Base-by-base conservation (phyloP, 139 green algal species). In the Chlorella sp. region DNA sequence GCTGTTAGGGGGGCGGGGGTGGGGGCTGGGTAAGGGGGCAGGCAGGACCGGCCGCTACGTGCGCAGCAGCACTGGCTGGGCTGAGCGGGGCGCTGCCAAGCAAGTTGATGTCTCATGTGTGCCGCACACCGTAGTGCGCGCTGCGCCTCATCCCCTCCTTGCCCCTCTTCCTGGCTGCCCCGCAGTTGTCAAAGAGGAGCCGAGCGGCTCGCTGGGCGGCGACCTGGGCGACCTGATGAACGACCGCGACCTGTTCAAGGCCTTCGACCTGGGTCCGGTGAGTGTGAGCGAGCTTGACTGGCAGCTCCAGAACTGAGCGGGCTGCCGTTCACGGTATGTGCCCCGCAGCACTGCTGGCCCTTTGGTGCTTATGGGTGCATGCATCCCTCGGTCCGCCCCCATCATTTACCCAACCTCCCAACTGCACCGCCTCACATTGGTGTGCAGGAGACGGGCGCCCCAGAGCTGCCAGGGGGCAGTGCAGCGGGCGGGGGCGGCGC, bases 201-300 rank as follows among this genome's bases (percentile, higher is more conserved):
- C 28, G 3, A 6, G 36, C 32, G 4, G 21, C 9, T 60, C 51
- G 51, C 51, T 60, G 11, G 64, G 39, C 21, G 28, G 47, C 13
- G 85, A 87, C 3, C 63, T 89, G 51, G 34, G 34, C 11, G 84
- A 85, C 32, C 41, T 88, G 25, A 85, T 88, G 84, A 70, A 78
- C 62, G 86, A 89, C 23, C 36, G 73, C 20, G 86, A 89, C 57
- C 34, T 89, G 56, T 89, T 89, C 70, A 75, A 69, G 69, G 85
- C 68, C 20, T 78, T 89, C 16, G 86, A 87, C 38, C 23, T 89
- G 47, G 70, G 30, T 32, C 78, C 67, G 78, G 63, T 78, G 64
- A 70, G 62, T 21, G n/a, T 25, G 12, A 2, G 16, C 28, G 38
- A 21, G n/a, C 57, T n/a, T n/a, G n/a, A n/a, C n/a, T n/a, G n/a